Percentiles rank a stretch among this genome's conserved stretches.
phyloP scores from a whole-genome alignment of 2,329 filamentous ascomycete genomes.

The Colletotrichum lupini region DNA sequence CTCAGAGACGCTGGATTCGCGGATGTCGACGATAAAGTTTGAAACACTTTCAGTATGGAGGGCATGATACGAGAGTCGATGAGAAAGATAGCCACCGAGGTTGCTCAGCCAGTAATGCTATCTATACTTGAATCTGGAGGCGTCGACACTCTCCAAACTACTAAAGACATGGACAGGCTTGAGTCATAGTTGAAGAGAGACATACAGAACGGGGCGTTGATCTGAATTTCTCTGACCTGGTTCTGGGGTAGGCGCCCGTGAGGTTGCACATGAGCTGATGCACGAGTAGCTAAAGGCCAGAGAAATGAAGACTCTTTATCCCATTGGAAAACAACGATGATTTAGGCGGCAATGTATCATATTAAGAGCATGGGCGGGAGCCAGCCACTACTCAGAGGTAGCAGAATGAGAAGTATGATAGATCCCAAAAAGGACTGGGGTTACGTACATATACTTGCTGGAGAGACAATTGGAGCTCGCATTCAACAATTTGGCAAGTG shows the following conservation, averaged over 20 bases:
- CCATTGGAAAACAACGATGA: no score
- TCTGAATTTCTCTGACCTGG: conserved; percentile 4
- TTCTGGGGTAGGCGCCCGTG: conserved; percentile 10
- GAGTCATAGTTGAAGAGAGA: background rate
- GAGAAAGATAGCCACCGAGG: background rate
- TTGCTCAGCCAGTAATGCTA: background rate
- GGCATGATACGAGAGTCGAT: conserved; percentile 14
- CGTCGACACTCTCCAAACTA: background rate
- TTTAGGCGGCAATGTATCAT: no score
- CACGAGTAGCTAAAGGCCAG: no score
- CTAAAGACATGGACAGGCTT: conserved; percentile 1
- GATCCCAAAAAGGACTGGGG: no score
- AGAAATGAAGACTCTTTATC: no score
- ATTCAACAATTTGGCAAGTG: no score
- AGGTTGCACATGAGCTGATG: background rate
- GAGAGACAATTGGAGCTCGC: no score
- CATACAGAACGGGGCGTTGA: background rate
- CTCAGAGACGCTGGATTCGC: conserved; percentile 1
- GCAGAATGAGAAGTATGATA: no score
- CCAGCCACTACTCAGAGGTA: no score
- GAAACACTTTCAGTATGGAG: conserved; percentile 4
- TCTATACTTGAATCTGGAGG: background rate
- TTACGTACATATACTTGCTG: no score
- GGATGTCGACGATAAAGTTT: conserved; percentile 5
- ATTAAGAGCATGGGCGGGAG: no score